Percentiles rank a stretch among this genome's conserved stretches.
These are phyloP conservation scores for Phialophora chinensis DNA, from an alignment of 2,329 filamentous ascomycete genomes.

Conservation along the genomic window DNA sequence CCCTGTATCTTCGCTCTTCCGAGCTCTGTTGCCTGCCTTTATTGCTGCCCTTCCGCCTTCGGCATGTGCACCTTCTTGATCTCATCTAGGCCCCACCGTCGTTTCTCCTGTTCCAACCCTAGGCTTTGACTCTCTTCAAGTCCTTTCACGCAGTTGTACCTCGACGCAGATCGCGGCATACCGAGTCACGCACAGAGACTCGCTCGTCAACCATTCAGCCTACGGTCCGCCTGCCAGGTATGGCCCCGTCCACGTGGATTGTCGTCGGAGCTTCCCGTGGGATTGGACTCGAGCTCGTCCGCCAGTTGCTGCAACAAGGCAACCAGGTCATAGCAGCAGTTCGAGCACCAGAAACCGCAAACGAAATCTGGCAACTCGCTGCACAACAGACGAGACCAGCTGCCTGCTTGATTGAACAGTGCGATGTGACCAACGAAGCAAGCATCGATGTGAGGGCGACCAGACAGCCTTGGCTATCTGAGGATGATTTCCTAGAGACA, in stretches of 20 bases:
- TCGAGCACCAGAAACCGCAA: constrained; percentile 52
- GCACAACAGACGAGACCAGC: constrained; percentile 38
- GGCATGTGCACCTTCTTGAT: constrained; percentile 14
- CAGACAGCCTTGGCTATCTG: neutral
- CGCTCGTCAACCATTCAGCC: neutral
- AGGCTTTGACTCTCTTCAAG: neutral
- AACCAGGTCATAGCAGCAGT: constrained; percentile 60
- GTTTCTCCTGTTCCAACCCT: neutral
- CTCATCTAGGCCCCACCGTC: constrained; percentile 11
- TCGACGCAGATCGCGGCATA: neutral
- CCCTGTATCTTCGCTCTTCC: neutral
- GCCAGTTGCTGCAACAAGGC: constrained; percentile 55
- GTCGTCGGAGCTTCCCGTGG: constrained; percentile 45
- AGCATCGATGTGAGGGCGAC: constrained; percentile 55
- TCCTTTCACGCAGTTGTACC: neutral
- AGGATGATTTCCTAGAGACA: neutral
- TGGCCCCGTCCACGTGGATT: constrained; percentile 42
- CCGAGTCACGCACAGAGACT: neutral
- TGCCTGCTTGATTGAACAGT: constrained; percentile 53
- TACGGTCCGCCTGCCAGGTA: neutral
- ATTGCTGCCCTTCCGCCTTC: constrained; percentile 1
- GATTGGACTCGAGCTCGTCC: constrained; percentile 59
- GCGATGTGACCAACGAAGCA: constrained; percentile 60
- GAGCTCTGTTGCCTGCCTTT: neutral
- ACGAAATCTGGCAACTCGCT: constrained; percentile 51